Percentiles rank a stretch among this genome's conserved stretches.
These are phyloP conservation scores for Eucalyptus marginata DNA, from an alignment of 345 rosid species.

Conservation along the genomic window DNA sequence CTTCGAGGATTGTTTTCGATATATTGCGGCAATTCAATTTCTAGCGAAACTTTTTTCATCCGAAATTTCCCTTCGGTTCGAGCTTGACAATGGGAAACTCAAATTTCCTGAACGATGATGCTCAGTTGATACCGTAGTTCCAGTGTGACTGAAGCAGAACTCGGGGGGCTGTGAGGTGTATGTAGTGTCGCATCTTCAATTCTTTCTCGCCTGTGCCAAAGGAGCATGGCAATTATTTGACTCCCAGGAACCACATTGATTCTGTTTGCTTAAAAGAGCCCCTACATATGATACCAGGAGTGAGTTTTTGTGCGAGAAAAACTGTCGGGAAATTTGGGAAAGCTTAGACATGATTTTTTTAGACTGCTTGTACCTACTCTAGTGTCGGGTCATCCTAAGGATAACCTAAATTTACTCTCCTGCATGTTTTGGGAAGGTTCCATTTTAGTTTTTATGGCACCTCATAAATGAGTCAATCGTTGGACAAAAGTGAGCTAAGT, in stretches of 20 bases:
- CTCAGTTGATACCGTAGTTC: accelerated
- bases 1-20: not conserved
- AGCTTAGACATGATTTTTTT: not conserved
- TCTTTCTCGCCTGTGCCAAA: accelerated
- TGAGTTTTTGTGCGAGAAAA: accelerated
- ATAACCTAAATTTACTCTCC: not conserved
- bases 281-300: not conserved
- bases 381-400: not conserved
- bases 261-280: not conserved
- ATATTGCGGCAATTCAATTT: too few species aligned
- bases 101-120: not conserved
- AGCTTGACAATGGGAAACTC: not conserved
- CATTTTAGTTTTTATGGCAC: not conserved
- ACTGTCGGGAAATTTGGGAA: not conserved
- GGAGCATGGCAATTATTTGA: accelerated
- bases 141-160: not conserved
- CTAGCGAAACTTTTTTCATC: too few species aligned
- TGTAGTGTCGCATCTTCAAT: not conserved
- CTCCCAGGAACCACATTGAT: not conserved
- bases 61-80: accelerated
- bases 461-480: not conserved
- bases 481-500: not conserved
- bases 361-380: not conserved
- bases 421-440: not conserved
- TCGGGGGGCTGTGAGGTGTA: accelerated